phyloP scores from a whole-genome alignment of 2,329 filamentous ascomycete genomes.

The Diplodia intermedia region DNA sequence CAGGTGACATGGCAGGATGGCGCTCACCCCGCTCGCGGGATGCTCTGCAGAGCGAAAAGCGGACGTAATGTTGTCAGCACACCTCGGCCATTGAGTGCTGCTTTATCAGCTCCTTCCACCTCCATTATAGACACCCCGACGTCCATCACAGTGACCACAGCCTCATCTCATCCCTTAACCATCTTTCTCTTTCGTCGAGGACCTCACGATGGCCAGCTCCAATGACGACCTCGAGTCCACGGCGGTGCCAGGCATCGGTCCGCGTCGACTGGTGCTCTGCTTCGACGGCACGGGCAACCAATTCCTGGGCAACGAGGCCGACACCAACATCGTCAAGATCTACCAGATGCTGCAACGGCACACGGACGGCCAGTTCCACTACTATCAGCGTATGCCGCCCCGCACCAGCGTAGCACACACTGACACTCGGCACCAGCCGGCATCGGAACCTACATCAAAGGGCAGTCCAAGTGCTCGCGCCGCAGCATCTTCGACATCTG shows the following conservation, averaged over 20 bases:
- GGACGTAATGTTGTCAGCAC: not conserved
- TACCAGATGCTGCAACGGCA: slow-evolving; percentile 72
- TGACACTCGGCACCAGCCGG: slow-evolving; percentile 31
- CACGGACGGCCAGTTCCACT: slow-evolving; percentile 62
- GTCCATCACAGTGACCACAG: no score
- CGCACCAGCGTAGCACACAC: not conserved
- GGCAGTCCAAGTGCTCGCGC: not conserved
- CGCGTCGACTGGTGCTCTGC: slow-evolving; percentile 44
- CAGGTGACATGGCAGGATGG: not conserved
- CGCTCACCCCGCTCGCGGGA: not conserved
- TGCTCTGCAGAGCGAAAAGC: not conserved
- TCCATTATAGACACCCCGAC: not conserved
- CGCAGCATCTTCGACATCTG: not conserved
- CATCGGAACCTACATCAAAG: slow-evolving; percentile 36
- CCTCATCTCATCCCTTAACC: no score
- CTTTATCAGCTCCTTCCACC: not conserved
- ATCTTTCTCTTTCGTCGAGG: no score
- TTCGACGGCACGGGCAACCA: slow-evolving; percentile 55
- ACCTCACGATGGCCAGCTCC: not conserved
- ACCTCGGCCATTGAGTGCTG: not conserved
- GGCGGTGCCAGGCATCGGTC: slow-evolving; percentile 30
- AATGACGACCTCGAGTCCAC: not conserved
- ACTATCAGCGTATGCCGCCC: slow-evolving; percentile 38
- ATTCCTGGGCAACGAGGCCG: slow-evolving; percentile 50
- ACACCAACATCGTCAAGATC: slow-evolving; percentile 67